Evolutionary conservation across 768 basidiomycete genomes (phyloP).

Genomic region (Bullera alba): DNA sequence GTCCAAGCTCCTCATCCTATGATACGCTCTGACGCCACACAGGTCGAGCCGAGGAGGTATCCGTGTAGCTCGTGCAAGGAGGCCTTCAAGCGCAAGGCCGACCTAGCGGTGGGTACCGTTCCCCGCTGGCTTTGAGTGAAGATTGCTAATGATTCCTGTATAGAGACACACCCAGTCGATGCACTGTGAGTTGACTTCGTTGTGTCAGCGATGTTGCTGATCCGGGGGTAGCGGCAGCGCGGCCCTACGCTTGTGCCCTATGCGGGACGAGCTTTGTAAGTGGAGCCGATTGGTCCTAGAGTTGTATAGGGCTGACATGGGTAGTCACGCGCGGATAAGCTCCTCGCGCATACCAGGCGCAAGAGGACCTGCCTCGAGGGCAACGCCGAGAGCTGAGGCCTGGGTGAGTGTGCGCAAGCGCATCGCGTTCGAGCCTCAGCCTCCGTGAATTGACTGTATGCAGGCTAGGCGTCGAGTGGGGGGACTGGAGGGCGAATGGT

Average conservation of each 20-base stretch:
- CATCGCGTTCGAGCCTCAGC: no score
- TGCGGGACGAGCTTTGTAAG: conserved; percentile 1
- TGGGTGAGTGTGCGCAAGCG: background rate
- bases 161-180: background rate
- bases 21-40: background rate
- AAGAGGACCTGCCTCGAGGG: background rate
- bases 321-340: conserved; percentile 3
- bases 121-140: background rate
- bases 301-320: background rate
- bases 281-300: background rate
- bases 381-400: background rate
- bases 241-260: background rate
- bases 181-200: background rate
- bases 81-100: conserved; percentile 2
- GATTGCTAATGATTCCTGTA: background rate
- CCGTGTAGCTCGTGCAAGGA: background rate
- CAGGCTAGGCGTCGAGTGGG: no score
- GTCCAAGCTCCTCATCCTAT: no score
- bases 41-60: no score
- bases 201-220: background rate
- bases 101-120: conserved; percentile 2
- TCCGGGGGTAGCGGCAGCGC: background rate
- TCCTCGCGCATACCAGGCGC: background rate
- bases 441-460: no score
- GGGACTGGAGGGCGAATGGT: no score